Evolutionary conservation across 2,329 filamentous ascomycete genomes (phyloP), one percentile per base, ranked within the genome.

Genomic region (Dendrostoma leiphaemia): DNA sequence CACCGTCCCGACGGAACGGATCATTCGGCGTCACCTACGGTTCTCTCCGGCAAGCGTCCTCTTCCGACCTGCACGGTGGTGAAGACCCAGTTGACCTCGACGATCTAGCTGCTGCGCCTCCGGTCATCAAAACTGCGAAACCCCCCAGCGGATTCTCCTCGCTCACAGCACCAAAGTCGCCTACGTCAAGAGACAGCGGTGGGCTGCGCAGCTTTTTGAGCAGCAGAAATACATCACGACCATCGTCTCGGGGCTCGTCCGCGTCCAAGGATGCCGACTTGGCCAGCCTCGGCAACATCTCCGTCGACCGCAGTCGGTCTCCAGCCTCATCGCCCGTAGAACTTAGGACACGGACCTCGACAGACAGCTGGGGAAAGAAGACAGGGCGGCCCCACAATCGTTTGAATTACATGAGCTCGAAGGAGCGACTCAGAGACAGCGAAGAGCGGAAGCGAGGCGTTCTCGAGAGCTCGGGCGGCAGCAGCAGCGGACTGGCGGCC

Each of bases 81-180:
- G 7, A 6, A 15, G 2, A 21, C 6, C 2, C n/a, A 28, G 62
- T 74, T 6, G 74, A 79, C 10, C 70, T 85, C 60, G 79, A 85
- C 70, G 81, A 86, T 51, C 72, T 85, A 41, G 79, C 84, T 28
- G 83, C 84, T 21, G 74, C 76, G 45, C 74, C 90, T 12, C 91
- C 91, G 17, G 82, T 93, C 51, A 82, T 95, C 62, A 86, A 88
- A 60, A 96, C 92, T 29, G 83, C 90, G 29, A 92, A 92, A 68
- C 88, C 86, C 7, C 89, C 89, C 0, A 90, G 88, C 48, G 89
- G 89, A 51, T 83, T 85, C 63, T 91, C 89, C 24, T 73, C 85
- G 17, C 72, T 89, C 48, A 91, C 87, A n/a, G 82, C 85, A 0
- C 79, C 79, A 55, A 84, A 77, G 58, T 83, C 74, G 26, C 75